These are phyloP conservation scores for Drechslerella dactyloides DNA, from an alignment of 2,329 filamentous ascomycete genomes.

Conservation along the genomic window DNA sequence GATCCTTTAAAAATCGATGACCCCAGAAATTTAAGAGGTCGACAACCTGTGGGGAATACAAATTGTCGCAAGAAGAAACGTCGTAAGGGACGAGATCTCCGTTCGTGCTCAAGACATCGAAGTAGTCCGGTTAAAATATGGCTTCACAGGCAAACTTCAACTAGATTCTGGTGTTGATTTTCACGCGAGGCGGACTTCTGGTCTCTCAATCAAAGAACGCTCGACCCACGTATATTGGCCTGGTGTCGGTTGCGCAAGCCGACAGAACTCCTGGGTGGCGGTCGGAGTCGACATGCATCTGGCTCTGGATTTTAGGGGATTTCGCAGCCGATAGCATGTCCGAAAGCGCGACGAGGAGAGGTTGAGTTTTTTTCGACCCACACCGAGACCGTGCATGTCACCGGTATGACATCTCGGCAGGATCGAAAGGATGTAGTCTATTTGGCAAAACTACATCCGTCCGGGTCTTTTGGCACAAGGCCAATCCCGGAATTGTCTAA, in stretches of 20 bases:
- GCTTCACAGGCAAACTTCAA: not conserved
- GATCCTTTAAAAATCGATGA: too few species aligned
- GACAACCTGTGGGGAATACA: too few species aligned
- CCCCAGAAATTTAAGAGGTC: too few species aligned
- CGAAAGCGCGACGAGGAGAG: not conserved
- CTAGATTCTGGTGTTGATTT: not conserved
- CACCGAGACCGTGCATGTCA: constrained; percentile 16
- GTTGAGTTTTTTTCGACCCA: constrained; percentile 1
- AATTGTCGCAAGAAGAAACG: too few species aligned
- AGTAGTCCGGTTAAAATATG: too few species aligned
- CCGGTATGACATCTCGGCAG: constrained; percentile 15
- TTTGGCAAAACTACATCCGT: too few species aligned
- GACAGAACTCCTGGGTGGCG: not conserved
- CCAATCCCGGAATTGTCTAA: too few species aligned
- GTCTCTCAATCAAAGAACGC: constrained; percentile 4
- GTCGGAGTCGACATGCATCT: not conserved
- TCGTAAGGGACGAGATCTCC: too few species aligned
- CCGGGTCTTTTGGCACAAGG: too few species aligned
- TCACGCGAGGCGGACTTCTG: not conserved
- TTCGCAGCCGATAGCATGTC: constrained; percentile 1
- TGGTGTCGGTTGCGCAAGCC: constrained; percentile 17
- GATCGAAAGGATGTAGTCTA: constrained; percentile 25
- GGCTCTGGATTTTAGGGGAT: not conserved
- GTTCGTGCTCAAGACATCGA: too few species aligned
- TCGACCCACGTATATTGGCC: constrained; percentile 31